These are phyloP conservation scores for Pseudohyphozyma bogoriensis DNA, from an alignment of 768 basidiomycete genomes.

Conservation along the genomic window DNA sequence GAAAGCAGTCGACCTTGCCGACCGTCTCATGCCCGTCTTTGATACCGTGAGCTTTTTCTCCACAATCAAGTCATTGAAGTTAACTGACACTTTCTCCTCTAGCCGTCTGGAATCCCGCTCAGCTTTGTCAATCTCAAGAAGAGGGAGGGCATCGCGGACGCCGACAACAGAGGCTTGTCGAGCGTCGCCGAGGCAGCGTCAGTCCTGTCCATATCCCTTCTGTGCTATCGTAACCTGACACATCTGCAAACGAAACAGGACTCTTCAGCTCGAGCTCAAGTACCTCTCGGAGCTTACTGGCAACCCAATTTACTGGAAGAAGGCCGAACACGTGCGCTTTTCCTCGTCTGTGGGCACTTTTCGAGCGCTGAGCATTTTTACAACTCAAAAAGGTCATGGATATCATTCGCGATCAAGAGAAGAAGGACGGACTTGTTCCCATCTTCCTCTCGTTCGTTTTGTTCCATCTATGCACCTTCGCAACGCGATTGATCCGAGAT, in stretches of 20 bases:
- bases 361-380: not conserved
- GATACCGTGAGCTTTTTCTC: conserved; percentile 44
- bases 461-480: not conserved
- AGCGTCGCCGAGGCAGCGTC: conserved; percentile 71
- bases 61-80: not conserved
- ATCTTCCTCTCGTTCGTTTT: conserved; percentile 66
- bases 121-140: conserved; percentile 64
- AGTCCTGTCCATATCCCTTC: not conserved
- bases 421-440: conserved; percentile 65
- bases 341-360: not conserved
- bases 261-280: conserved; percentile 79
- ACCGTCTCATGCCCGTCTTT: conserved; percentile 74
- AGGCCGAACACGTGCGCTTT: conserved; percentile 54
- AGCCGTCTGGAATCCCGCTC: conserved; percentile 64
- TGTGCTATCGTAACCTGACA: not conserved
- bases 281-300: conserved; percentile 73
- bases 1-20: conserved; percentile 69
- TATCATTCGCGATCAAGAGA: conserved; percentile 52
- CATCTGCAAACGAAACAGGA: conserved; percentile 33
- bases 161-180: conserved; percentile 52
- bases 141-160: conserved; percentile 52
- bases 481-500: not conserved
- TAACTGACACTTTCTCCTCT: not conserved
- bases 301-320: conserved; percentile 68
- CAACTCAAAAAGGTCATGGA: conserved; percentile 68